phyloP scores from a whole-genome alignment of 257 asterid species.

The Asclepias syriaca region DNA sequence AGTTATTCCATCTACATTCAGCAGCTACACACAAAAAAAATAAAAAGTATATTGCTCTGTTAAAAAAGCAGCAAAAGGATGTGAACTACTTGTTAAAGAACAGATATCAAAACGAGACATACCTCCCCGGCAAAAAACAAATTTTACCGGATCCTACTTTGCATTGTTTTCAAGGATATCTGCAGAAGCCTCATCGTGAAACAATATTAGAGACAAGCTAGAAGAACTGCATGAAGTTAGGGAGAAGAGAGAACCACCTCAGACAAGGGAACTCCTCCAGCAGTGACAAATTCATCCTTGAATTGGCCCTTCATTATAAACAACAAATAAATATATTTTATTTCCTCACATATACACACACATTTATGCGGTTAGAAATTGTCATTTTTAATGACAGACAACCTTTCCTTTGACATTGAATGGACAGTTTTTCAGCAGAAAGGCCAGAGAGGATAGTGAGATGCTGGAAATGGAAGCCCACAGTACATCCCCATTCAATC shows the following conservation, averaged over 20 bases:
- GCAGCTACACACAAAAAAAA: conserved; percentile 58
- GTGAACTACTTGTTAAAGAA: background rate
- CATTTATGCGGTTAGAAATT: background rate
- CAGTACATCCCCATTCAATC: conserved; percentile 51
- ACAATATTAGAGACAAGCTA: background rate
- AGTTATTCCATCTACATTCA: conserved; percentile 78
- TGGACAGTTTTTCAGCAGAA: conserved; percentile 53
- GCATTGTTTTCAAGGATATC: conserved; percentile 74
- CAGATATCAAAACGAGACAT: background rate
- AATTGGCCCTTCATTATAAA: conserved; percentile 65
- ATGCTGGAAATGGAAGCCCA: conserved; percentile 84
- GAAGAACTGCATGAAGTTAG: conserved; percentile 4
- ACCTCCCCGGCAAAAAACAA: conserved; percentile 98
- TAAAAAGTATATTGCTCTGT: background rate
- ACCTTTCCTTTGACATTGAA: conserved; percentile 79
- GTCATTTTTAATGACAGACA: conserved; percentile 1
- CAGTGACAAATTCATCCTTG: conserved; percentile 97
- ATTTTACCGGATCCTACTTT: conserved; percentile 57
- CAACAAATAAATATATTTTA: conserved; percentile 10
- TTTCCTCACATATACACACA: conserved; percentile 5
- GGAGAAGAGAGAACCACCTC: conserved; percentile 51
- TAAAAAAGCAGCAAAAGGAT: background rate
- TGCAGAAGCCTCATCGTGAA: conserved; percentile 25
- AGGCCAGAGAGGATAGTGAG: conserved; percentile 43
- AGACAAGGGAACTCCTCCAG: too few species aligned